Percentiles rank a stretch among this genome's conserved stretches.
phyloP scores from a whole-genome alignment of 2,329 filamentous ascomycete genomes.

The Blumeriella jaapii region DNA sequence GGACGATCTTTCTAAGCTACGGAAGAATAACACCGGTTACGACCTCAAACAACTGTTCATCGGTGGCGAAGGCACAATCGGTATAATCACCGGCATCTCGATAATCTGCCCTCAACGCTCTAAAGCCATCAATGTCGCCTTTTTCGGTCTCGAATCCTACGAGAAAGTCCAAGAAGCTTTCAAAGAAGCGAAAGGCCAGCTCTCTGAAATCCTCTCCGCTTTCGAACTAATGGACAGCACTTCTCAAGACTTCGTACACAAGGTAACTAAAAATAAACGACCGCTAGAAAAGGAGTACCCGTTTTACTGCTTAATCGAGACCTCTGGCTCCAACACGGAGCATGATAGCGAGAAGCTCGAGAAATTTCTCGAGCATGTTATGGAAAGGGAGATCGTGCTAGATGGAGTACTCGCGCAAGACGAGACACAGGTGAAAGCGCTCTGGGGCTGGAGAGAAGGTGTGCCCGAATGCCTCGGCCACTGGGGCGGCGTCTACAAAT shows the following conservation, averaged over 20 bases:
- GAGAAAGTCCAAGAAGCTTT: slow-evolving; percentile 82
- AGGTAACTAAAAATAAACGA: slow-evolving; percentile 62
- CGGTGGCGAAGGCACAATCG: slow-evolving; percentile 87
- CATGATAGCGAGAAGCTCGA: slow-evolving; percentile 91
- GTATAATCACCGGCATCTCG: slow-evolving; percentile 82
- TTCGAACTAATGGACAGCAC: slow-evolving; percentile 94
- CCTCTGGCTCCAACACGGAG: slow-evolving; percentile 85
- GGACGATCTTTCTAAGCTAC: slow-evolving; percentile 73
- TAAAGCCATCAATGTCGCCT: slow-evolving; percentile 84
- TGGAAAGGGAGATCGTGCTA: slow-evolving; percentile 73
- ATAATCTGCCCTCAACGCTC: slow-evolving; percentile 83
- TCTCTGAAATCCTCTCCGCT: slow-evolving; percentile 90
- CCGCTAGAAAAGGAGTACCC: slow-evolving; percentile 77
- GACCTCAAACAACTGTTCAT: slow-evolving; percentile 96
- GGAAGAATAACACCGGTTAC: slow-evolving; percentile 99
- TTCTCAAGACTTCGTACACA: slow-evolving; percentile 66
- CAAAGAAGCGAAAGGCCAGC: slow-evolving; percentile 75
- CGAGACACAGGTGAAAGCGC: slow-evolving; percentile 71
- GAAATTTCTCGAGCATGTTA: slow-evolving; percentile 80
- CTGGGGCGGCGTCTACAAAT: slow-evolving; percentile 95
- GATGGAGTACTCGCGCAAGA: slow-evolving; percentile 91
- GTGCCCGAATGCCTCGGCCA: slow-evolving; percentile 83
- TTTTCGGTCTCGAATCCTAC: slow-evolving; percentile 83
- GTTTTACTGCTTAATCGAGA: slow-evolving; percentile 96
- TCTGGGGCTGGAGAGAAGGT: slow-evolving; percentile 91